These are phyloP conservation scores for Gynostemma pentaphyllum DNA, from an alignment of 306 rosid genomes.

Conservation along the genomic window DNA sequence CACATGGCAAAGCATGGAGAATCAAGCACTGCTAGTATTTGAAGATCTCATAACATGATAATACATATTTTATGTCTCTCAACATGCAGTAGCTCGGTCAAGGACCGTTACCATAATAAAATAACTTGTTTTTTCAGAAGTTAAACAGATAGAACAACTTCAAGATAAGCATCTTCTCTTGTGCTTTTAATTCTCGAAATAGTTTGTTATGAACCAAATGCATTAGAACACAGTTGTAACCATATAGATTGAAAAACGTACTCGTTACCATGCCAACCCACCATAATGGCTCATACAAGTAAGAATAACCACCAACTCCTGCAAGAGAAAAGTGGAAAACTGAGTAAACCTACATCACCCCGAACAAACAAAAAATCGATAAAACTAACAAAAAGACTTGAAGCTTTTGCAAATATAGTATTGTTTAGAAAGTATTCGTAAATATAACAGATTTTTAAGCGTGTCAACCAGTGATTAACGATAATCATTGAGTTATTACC, in stretches of 20 bases:
- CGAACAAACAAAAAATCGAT: not conserved
- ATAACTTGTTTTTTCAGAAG: too few species aligned
- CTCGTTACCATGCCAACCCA: constrained; percentile 60
- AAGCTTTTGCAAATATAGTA: not conserved
- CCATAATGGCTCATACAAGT: constrained; percentile 51
- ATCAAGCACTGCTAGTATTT: too few species aligned
- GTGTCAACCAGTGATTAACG: too few species aligned
- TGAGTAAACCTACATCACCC: not conserved
- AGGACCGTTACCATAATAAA: too few species aligned
- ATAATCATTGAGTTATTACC: too few species aligned
- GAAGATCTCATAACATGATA: too few species aligned
- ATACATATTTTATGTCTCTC: too few species aligned
- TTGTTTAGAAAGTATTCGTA: too few species aligned
- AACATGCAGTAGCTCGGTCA: too few species aligned
- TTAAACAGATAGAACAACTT: not conserved
- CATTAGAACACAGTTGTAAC: not conserved
- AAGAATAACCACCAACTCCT: constrained; percentile 55
- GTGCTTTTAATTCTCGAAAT: not conserved
- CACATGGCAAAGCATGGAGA: too few species aligned
- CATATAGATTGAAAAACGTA: constrained; percentile 16
- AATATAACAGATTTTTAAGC: too few species aligned
- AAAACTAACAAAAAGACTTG: not conserved
- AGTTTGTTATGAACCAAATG: not conserved
- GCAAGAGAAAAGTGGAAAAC: constrained; percentile 7
- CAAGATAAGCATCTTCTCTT: not conserved